A percentile compares a stretch with the other conserved stretches of the same genome.
phyloP scores from a whole-genome alignment of 2,329 filamentous ascomycete genomes.

The Allantophomopsis cytisporea region DNA sequence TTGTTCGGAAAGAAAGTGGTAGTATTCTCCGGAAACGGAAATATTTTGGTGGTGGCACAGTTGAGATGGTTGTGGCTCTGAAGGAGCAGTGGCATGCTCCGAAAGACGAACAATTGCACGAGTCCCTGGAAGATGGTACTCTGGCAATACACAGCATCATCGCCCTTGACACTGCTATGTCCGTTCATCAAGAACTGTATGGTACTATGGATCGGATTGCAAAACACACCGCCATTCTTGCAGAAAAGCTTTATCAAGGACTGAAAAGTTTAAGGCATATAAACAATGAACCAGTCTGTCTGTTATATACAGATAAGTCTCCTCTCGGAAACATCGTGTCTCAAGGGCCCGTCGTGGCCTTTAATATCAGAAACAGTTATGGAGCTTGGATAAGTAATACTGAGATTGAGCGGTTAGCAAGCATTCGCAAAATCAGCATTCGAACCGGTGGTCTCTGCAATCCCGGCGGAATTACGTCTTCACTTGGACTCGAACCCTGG shows the following conservation, averaged over 20 bases:
- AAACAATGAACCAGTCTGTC: slow-evolving; percentile 24
- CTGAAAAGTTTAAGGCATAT: slow-evolving; percentile 50
- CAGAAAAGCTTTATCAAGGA: slow-evolving; percentile 39
- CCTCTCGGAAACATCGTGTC: slow-evolving; percentile 17
- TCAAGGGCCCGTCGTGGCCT: slow-evolving; percentile 67
- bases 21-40: slow-evolving; percentile 48
- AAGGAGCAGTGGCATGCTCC: slow-evolving; percentile 72
- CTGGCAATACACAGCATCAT: slow-evolving; percentile 83
- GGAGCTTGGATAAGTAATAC: slow-evolving; percentile 68
- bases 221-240: slow-evolving; percentile 55
- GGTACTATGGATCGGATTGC: slow-evolving; percentile 57
- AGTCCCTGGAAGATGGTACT: slow-evolving; percentile 81
- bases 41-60: slow-evolving; percentile 92
- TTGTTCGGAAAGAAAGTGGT: slow-evolving; percentile 62
- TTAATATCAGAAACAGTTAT: slow-evolving; percentile 60
- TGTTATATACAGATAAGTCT: slow-evolving; percentile 13
- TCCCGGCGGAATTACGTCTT: slow-evolving; percentile 68
- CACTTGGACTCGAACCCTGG: slow-evolving; percentile 61
- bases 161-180: slow-evolving; percentile 63
- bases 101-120: slow-evolving; percentile 61
- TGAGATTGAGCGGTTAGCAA: slow-evolving; percentile 79
- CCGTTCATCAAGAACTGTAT: slow-evolving; percentile 55
- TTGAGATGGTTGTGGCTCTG: slow-evolving; percentile 73
- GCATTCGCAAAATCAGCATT: slow-evolving; percentile 67
- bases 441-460: slow-evolving; percentile 87